A percentile compares a stretch with the other conserved stretches of the same genome.
phyloP scores from a whole-genome alignment of 2,329 filamentous ascomycete species.

The Orbilia quercus region DNA sequence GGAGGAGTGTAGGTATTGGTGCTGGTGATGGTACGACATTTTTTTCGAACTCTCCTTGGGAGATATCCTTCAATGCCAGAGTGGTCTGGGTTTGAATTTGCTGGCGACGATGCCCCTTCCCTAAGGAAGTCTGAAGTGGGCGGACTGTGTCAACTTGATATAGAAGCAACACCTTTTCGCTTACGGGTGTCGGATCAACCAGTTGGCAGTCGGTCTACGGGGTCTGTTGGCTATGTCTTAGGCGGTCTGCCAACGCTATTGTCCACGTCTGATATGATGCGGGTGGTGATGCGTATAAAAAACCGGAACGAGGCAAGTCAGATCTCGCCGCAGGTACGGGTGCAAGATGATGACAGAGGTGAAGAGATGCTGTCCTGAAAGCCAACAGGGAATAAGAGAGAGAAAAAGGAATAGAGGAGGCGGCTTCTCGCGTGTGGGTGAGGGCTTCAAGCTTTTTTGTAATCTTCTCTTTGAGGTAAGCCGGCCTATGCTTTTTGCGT shows the following conservation, averaged over 20 bases:
- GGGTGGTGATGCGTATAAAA: constrained; percentile 31
- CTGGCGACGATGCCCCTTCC: constrained; percentile 44
- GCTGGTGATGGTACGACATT: constrained; percentile 52
- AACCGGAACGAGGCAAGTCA: constrained; percentile 46
- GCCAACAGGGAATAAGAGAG: constrained; percentile 32
- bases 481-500: constrained; percentile 49
- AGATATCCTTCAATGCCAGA: background rate
- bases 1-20: constrained; percentile 54
- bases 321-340: constrained; percentile 37
- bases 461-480: constrained; percentile 48
- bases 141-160: constrained; percentile 31
- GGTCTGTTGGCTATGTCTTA: constrained; percentile 43
- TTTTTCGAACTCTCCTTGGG: constrained; percentile 22
- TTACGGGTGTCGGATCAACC: constrained; percentile 14
- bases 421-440: constrained; percentile 53
- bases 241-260: constrained; percentile 7
- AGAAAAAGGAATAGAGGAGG: constrained; percentile 55
- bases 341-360: constrained; percentile 49
- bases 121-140: constrained; percentile 41
- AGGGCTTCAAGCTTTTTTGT: constrained; percentile 55
- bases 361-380: constrained; percentile 40
- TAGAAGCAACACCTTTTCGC: constrained; percentile 30
- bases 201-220: constrained; percentile 30
- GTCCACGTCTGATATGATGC: constrained; percentile 49
- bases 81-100: background rate